Percentiles rank a stretch among this genome's conserved stretches.
Conservation (phyloP, 805 yeast species). For the Starmerella davenportii region DNA sequence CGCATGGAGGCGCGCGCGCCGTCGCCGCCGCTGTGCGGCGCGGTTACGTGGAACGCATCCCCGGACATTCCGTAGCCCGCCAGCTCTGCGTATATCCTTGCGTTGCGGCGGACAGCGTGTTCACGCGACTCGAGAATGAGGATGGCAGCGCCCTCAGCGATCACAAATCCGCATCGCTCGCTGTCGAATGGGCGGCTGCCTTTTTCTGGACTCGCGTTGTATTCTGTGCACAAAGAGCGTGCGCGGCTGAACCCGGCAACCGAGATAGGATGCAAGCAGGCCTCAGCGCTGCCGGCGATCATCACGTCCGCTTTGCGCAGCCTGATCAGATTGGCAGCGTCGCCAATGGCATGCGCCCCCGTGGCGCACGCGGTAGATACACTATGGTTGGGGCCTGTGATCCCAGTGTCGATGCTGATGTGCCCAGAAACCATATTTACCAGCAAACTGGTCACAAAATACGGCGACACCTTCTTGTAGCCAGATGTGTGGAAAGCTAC, state of each 20-base stretch:
- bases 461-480: constrained; percentile 60
- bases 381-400: constrained; percentile 74
- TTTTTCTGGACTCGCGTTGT: constrained; percentile 38
- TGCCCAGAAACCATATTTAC: constrained; percentile 92
- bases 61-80: constrained; percentile 81
- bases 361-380: constrained; percentile 95
- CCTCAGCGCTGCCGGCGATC: constrained; percentile 90
- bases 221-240: constrained; percentile 50
- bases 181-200: constrained; percentile 82
- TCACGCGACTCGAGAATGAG: constrained; percentile 58
- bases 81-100: constrained; percentile 60
- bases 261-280: constrained; percentile 69
- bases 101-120: constrained; percentile 52
- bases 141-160: constrained; percentile 85
- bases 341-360: constrained; percentile 86
- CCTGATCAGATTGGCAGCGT: constrained; percentile 63
- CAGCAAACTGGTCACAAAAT: constrained; percentile 66
- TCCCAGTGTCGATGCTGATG: constrained; percentile 57
- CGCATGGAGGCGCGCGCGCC: constrained; percentile 78
- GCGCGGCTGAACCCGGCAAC: constrained; percentile 86
- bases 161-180: constrained; percentile 66
- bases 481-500: constrained; percentile 33
- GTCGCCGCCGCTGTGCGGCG: constrained; percentile 64
- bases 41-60: constrained; percentile 84
- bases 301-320: constrained; percentile 71